phyloP scores from a whole-genome alignment of 495 filamentous ascomycete species.

The Penicillium longicatenatum region DNA sequence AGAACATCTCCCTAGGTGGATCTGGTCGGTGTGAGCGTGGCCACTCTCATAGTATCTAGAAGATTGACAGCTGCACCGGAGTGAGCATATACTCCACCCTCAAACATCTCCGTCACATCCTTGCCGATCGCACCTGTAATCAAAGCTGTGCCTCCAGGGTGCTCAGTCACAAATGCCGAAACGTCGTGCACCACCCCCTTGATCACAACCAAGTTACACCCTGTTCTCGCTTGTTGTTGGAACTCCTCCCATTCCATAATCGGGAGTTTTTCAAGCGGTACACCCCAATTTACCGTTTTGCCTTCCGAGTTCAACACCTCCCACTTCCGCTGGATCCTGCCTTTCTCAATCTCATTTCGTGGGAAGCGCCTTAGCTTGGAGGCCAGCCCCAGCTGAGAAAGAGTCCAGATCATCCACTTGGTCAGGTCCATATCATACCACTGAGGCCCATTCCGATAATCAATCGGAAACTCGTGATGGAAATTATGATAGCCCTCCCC shows the following conservation, averaged over 20 bases:
- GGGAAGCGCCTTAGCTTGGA: conserved; percentile 93
- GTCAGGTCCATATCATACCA: conserved; percentile 98
- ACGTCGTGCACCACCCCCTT: conserved; percentile 93
- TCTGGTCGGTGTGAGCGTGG: neutral
- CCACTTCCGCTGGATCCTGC: conserved; percentile 86
- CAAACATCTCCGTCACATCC: conserved; percentile 94
- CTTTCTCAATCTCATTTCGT: conserved; percentile 95
- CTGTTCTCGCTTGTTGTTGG: conserved; percentile 76
- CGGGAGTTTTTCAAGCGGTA: conserved; percentile 64
- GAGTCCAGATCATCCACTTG: conserved; percentile 90
- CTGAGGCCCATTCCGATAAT: conserved; percentile 94
- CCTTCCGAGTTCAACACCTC: conserved; percentile 96
- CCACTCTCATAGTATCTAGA: conserved; percentile 5
- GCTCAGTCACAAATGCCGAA: conserved; percentile 84
- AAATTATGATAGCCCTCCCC: conserved; percentile 98
- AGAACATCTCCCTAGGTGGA: neutral
- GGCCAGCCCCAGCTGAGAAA: conserved; percentile 87
- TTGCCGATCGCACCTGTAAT: conserved; percentile 87
- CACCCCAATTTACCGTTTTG: conserved; percentile 84
- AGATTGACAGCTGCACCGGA: conserved; percentile 70
- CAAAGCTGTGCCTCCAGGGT: conserved; percentile 90
- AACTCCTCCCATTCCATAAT: conserved; percentile 88
- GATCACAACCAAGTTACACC: conserved; percentile 77
- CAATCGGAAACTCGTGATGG: conserved; percentile 96
- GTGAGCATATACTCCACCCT: conserved; percentile 84